These are phyloP conservation scores for Incumbomyces delicatus DNA, from an alignment of 2,329 filamentous ascomycete species.

Conservation along the genomic window DNA sequence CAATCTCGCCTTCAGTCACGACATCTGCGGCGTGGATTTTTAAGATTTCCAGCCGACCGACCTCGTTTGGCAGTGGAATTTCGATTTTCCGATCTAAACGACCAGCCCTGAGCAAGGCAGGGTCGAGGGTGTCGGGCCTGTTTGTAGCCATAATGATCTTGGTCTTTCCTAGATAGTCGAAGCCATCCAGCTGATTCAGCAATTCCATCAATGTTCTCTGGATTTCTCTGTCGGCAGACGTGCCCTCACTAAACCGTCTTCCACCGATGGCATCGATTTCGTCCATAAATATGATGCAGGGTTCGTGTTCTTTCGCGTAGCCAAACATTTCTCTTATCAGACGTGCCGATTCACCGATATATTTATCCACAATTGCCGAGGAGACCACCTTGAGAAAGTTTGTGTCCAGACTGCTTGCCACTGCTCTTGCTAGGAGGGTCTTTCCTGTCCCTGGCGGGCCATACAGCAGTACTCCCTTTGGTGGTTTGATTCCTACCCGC, in stretches of 20 bases:
- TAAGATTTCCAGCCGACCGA: slow-evolving; percentile 88
- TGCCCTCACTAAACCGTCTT: slow-evolving; percentile 91
- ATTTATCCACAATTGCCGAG: slow-evolving; percentile 98
- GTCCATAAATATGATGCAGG: slow-evolving; percentile 99
- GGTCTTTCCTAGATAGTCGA: slow-evolving; percentile 98
- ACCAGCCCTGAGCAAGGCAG: slow-evolving; percentile 81
- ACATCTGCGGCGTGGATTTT: slow-evolving; percentile 92
- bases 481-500: slow-evolving; percentile 95
- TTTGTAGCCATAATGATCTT: slow-evolving; percentile 99
- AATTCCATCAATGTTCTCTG: slow-evolving; percentile 98
- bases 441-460: slow-evolving; percentile 95
- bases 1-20: slow-evolving; percentile 83
- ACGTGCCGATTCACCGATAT: slow-evolving; percentile 95
- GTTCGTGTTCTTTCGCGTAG: slow-evolving; percentile 98
- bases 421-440: slow-evolving; percentile 84
- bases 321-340: slow-evolving; percentile 99
- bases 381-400: slow-evolving; percentile 99
- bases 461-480: slow-evolving; percentile 93
- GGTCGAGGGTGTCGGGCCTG: slow-evolving; percentile 89
- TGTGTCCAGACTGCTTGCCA: slow-evolving; percentile 91
- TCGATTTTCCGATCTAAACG: slow-evolving; percentile 96
- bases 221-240: slow-evolving; percentile 94
- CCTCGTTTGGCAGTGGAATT: slow-evolving; percentile 93
- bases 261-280: slow-evolving; percentile 99
- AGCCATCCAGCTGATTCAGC: slow-evolving; percentile 95